Conservation (phyloP, 805 yeast species). For the Candida rishiriensis region DNA sequence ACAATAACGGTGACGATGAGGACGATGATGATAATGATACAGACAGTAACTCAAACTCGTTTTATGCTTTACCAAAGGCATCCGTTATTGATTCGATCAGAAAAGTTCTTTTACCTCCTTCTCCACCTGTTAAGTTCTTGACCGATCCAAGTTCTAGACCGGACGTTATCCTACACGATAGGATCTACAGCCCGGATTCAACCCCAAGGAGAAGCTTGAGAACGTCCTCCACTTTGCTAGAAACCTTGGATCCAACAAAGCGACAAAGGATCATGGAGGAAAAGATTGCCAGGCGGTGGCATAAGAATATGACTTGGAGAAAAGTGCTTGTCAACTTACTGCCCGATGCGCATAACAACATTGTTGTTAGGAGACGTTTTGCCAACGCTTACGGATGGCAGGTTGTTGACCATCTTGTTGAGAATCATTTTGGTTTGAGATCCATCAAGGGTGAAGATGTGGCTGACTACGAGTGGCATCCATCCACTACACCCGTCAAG, state of each 20-base stretch:
- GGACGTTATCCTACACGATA: constrained; percentile 76
- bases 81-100: constrained; percentile 78
- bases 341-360: constrained; percentile 95
- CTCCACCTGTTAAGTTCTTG: constrained; percentile 65
- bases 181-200: constrained; percentile 63
- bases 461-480: constrained; percentile 15
- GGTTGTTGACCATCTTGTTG: constrained; percentile 76
- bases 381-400: constrained; percentile 96
- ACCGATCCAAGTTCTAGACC: constrained; percentile 58
- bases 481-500: not conserved
- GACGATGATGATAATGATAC: constrained; percentile 9
- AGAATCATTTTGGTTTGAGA: constrained; percentile 49
- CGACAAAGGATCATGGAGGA: constrained; percentile 58
- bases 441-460: constrained; percentile 22
- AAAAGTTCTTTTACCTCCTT: constrained; percentile 71
- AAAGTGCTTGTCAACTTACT: constrained; percentile 80
- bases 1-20: constrained; percentile 7
- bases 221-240: constrained; percentile 25
- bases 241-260: constrained; percentile 28
- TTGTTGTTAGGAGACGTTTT: constrained; percentile 81
- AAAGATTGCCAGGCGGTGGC: constrained; percentile 85
- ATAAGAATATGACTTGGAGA: constrained; percentile 79
- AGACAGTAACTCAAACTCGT: constrained; percentile 3
- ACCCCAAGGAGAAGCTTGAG: constrained; percentile 26
- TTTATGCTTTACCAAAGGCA: constrained; percentile 53